Conservation (phyloP, 2,329 filamentous ascomycete species). For the Volutella citrinella region DNA sequence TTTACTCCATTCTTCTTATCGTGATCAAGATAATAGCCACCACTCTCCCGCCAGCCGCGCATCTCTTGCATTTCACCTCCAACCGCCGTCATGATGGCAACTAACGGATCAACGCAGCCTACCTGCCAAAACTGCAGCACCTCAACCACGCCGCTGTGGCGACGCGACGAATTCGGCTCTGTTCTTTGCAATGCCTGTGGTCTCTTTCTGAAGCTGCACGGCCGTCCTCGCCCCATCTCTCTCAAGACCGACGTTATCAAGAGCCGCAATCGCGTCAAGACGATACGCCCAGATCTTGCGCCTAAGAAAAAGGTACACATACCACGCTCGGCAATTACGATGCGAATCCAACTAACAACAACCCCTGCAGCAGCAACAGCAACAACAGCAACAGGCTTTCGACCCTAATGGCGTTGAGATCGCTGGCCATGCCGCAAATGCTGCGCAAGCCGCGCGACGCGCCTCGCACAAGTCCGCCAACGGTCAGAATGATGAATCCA, state of each 20-base stretch:
- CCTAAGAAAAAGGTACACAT: conserved; percentile 76
- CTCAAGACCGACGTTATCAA: conserved; percentile 99
- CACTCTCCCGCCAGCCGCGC: conserved; percentile 25
- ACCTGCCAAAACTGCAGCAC: conserved; percentile 96
- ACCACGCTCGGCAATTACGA: background rate
- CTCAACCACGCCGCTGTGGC: conserved; percentile 94
- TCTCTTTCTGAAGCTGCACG: conserved; percentile 94
- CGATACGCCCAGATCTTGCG: conserved; percentile 70
- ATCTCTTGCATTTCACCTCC: conserved; percentile 24
- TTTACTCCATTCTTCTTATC: conserved; percentile 38
- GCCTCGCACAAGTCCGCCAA: conserved; percentile 70
- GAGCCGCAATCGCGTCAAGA: conserved; percentile 97
- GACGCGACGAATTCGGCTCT: conserved; percentile 90
- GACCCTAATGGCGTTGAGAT: conserved; percentile 59
- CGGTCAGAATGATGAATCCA: conserved; percentile 69
- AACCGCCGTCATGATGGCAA: conserved; percentile 47
- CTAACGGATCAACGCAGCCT: conserved; percentile 72
- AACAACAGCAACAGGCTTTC: conserved; percentile 40
- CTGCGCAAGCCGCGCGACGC: conserved; percentile 54
- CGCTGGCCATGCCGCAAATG: conserved; percentile 49
- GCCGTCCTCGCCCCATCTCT: conserved; percentile 87
- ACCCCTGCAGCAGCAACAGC: conserved; percentile 27
- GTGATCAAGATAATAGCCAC: conserved; percentile 35
- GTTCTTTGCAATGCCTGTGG: conserved; percentile 99
- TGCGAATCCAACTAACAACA: conserved; percentile 6